Percentiles rank a stretch among this genome's conserved stretches.
Conservation (phyloP, 2,329 filamentous ascomycete genomes). For the Penicillium sp. region DNA sequence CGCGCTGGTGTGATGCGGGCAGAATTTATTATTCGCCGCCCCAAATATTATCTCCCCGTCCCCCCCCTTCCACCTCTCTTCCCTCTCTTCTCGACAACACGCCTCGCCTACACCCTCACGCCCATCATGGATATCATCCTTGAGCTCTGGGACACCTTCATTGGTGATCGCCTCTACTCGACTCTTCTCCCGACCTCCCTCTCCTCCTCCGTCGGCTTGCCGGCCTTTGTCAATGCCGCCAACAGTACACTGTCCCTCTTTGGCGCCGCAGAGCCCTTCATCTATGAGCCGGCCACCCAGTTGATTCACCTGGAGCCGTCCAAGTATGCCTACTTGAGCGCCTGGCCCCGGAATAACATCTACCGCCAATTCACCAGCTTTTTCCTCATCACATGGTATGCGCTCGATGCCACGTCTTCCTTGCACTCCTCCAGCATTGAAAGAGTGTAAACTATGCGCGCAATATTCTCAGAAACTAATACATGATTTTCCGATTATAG, state of each 20-base stretch:
- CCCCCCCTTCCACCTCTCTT: not conserved
- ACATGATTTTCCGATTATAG: slow-evolving; percentile 49
- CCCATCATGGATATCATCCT: slow-evolving; percentile 83
- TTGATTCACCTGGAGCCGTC: slow-evolving; percentile 71
- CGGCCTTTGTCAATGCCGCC: slow-evolving; percentile 54
- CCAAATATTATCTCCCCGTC: not conserved
- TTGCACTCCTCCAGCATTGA: not conserved
- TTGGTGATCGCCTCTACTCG: slow-evolving; percentile 80
- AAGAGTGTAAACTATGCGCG: not conserved
- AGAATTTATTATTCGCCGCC: slow-evolving; percentile 23
- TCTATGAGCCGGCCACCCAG: slow-evolving; percentile 71
- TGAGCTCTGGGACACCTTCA: slow-evolving; percentile 77
- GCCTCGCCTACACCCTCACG: not conserved
- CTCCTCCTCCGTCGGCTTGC: slow-evolving; percentile 56
- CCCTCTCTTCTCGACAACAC: slow-evolving; percentile 1
- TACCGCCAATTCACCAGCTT: slow-evolving; percentile 73
- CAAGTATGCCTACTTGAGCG: slow-evolving; percentile 76
- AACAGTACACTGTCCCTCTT: slow-evolving; percentile 61
- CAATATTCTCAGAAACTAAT: not conserved
- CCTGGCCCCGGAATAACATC: slow-evolving; percentile 75
- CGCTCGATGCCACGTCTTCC: slow-evolving; percentile 13
- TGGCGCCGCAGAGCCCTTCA: slow-evolving; percentile 47
- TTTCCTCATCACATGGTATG: slow-evolving; percentile 84
- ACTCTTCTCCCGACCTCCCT: slow-evolving; percentile 64
- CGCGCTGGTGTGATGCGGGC: slow-evolving; percentile 38